Evolutionary conservation across 345 rosid species (phyloP).

Genomic region (Cardiospermum halicacabum): DNA sequence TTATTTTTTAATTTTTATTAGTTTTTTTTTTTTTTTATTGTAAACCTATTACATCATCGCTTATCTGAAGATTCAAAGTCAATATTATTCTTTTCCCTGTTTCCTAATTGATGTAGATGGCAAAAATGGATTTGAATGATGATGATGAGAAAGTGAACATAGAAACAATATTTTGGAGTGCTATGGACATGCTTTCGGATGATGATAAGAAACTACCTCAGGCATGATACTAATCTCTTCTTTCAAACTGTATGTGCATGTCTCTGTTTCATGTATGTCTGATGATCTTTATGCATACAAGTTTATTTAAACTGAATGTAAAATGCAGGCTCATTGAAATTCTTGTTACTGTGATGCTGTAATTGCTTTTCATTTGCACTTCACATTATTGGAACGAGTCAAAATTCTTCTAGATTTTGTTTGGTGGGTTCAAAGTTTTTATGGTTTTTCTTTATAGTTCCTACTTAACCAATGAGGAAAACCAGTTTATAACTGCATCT

Average conservation of each 20-base stretch:
- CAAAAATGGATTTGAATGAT: conserved; percentile 87
- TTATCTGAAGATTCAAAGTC: neutral
- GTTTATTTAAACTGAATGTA: neutral
- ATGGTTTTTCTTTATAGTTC: neutral
- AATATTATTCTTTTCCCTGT: neutral
- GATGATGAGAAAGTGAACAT: conserved; percentile 84
- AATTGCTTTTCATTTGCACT: neutral
- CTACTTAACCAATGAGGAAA: too few species aligned
- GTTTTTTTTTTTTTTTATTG: neutral
- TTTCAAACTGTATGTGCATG: conserved; percentile 7
- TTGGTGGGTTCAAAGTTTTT: neutral
- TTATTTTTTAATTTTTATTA: too few species aligned
- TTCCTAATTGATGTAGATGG: conserved; percentile 47
- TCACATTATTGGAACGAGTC: neutral
- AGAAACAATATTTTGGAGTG: conserved; percentile 90
- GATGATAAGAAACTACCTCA: conserved; percentile 99
- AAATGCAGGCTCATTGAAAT: neutral
- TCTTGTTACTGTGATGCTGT: neutral
- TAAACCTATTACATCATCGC: neutral
- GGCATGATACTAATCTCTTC: conserved; percentile 48
- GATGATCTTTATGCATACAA: neutral
- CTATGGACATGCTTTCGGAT: conserved; percentile 95
- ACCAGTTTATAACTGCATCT: too few species aligned
- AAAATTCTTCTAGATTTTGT: neutral
- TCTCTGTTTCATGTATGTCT: conserved; percentile 2